Conservation (phyloP, 306 rosid species). For the Fragaria iinumae region DNA sequence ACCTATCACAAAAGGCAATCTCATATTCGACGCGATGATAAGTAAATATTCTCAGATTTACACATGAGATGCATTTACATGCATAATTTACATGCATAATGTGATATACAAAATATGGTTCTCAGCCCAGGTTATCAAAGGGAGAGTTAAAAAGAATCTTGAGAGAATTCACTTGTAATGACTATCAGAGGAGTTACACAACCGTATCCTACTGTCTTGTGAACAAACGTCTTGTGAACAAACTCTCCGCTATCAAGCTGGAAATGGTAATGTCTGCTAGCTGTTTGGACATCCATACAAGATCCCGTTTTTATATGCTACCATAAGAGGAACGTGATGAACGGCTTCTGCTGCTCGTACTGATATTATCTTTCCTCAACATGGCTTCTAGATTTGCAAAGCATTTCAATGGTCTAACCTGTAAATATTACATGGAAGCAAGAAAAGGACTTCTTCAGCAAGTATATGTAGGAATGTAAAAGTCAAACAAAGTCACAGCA, state of each 20-base stretch:
- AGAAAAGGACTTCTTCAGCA: constrained; percentile 13
- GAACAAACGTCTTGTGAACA: constrained; percentile 19
- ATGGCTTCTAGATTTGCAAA: constrained; percentile 75
- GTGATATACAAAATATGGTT: constrained; percentile 17
- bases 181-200: constrained; percentile 28
- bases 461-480: background rate
- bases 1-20: background rate
- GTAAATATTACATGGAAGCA: constrained; percentile 29
- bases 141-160: constrained; percentile 17
- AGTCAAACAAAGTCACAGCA: background rate
- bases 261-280: constrained; percentile 8
- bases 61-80: constrained; percentile 12
- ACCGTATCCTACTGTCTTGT: constrained; percentile 12
- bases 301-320: constrained; percentile 23
- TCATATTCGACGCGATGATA: background rate
- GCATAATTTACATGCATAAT: background rate
- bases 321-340: constrained; percentile 57
- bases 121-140: constrained; percentile 19
- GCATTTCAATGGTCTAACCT: constrained; percentile 85
- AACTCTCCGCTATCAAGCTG: constrained; percentile 19
- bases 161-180: background rate
- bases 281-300: constrained; percentile 17
- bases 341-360: constrained; percentile 46
- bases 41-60: background rate
- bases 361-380: constrained; percentile 53